Evolutionary conservation across 306 rosid species (phyloP).

Genomic region (Purshia tridentata): DNA sequence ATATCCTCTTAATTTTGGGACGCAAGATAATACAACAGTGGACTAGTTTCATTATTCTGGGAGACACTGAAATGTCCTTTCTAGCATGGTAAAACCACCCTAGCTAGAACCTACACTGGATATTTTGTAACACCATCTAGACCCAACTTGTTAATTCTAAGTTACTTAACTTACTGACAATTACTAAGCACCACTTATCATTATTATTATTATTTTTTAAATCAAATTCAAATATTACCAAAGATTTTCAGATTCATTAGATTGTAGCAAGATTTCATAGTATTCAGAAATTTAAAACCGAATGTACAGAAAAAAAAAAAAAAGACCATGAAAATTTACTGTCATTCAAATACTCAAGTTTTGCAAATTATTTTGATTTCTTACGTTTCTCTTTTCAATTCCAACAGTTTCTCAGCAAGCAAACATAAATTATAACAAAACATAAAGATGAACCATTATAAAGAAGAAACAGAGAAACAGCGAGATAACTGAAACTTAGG

Average conservation of each 20-base stretch:
- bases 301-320: not conserved
- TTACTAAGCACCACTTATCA: not conserved
- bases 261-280: not conserved
- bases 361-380: too few species aligned
- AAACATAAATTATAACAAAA: not conserved
- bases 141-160: not conserved
- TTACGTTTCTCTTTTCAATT: not conserved
- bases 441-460: not conserved
- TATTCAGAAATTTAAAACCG: not conserved
- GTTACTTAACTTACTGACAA: not conserved
- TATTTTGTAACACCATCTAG: not conserved
- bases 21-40: not conserved
- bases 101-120: not conserved
- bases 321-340: not conserved
- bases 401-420: not conserved
- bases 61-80: not conserved
- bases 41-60: not conserved
- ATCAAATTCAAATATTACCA: not conserved
- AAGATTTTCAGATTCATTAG: not conserved
- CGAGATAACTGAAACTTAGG: too few species aligned
- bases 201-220: too few species aligned
- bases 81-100: not conserved
- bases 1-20: not conserved
- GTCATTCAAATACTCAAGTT: not conserved
- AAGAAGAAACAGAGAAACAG: not conserved